Evolutionary conservation across 768 basidiomycete species (phyloP), one percentile per base, ranked within the genome.

Genomic region (Chalciporus chontae): DNA sequence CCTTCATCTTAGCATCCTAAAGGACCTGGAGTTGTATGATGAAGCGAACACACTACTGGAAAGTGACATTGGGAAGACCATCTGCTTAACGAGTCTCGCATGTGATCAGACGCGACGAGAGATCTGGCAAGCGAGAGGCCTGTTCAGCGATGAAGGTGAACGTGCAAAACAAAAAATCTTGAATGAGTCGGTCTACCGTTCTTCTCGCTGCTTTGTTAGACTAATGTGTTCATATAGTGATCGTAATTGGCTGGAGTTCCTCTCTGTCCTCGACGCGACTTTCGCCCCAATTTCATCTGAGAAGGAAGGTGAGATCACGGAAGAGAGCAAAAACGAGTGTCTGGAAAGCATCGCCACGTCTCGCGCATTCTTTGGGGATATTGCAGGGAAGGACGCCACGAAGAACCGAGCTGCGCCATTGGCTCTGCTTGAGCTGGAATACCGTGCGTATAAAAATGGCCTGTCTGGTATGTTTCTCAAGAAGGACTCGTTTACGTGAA

Each of bases 181-280:
- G 37, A 79, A 86, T 47, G 78, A 77, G 86, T 87, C 42, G 54
- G 80, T 65, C 26, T 5, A 40, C 52, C 48, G 45, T 45, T 55
- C 13, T 53, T 47, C 47, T 42, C 51, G 29, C 37, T 32, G 15
- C 31, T 59, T 32, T 13, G 48, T 6, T 8, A 15, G 39, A 11
- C 41, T 50, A 39, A 83, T 26, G 26, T 1, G 18, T 54, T 39
- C 26, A 9, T 60, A n/a, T 47, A 80, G 90, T 32, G 87, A 92
- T 59, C 84, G 88, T 32, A 92, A 92, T 59, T 93, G 91, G 90
- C 73, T 89, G 5, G 89, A 90, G 59, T 90, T 92, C 62, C 65
- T 89, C 38, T 78, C 88, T 6, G 68, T 91, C 18, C 67, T 92
- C 5, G 84, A 92, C 53, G 82, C 80, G 1, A 75, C 83, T 8